Conservation (phyloP, 257 asterid genomes). For the Solanum rostratum region DNA sequence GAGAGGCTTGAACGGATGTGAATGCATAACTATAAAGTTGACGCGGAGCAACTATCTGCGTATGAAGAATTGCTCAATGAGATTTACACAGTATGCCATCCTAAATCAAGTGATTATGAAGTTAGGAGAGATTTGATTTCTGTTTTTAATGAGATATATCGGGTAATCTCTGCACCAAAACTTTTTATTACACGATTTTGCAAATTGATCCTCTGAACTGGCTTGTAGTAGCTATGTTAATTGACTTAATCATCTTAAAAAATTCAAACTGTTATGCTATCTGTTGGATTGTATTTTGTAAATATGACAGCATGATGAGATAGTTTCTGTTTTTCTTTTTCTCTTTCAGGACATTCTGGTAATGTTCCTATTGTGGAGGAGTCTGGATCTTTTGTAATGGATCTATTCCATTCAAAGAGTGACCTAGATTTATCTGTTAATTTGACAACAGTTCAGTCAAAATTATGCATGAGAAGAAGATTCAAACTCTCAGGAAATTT, state of each 20-base stretch:
- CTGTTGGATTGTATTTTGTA: not conserved
- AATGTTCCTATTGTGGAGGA: conserved; percentile 69
- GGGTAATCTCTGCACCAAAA: conserved; percentile 28
- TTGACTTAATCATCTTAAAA: not conserved
- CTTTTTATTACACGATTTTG: not conserved
- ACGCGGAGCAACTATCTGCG: conserved; percentile 22
- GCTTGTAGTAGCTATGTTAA: not conserved
- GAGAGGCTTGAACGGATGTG: conserved; percentile 57
- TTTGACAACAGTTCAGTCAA: conserved; percentile 22
- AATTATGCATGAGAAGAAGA: conserved; percentile 63
- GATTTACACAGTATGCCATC: conserved; percentile 44
- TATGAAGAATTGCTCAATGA: conserved; percentile 54
- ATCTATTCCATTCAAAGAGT: conserved; percentile 65
- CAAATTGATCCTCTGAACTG: not conserved
- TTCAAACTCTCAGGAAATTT: conserved; percentile 69
- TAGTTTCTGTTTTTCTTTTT: not conserved
- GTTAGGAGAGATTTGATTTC: conserved; percentile 52
- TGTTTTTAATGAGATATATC: conserved; percentile 65
- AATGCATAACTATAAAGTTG: conserved; percentile 31
- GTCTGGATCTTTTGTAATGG: conserved; percentile 93
- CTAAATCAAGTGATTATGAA: conserved; percentile 53
- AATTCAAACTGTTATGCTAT: not conserved
- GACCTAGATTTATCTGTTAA: conserved; percentile 86
- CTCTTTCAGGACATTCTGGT: conserved; percentile 38
- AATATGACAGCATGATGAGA: not conserved